Evolutionary conservation across 805 yeast species (phyloP).

Genomic region (Candida tallmaniae): DNA sequence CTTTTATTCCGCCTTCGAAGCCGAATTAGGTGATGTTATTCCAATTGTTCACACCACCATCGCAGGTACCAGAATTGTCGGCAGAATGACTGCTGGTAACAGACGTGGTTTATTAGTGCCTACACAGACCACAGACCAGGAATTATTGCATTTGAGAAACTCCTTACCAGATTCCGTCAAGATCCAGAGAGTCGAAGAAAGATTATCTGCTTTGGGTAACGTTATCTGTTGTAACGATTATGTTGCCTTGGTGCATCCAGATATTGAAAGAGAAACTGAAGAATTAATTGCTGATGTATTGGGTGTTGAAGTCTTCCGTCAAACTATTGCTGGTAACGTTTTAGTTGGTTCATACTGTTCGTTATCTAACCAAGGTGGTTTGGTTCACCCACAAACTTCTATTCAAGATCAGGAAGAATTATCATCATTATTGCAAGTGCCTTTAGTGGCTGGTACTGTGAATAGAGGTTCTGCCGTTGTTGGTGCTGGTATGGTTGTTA

Average conservation of each 20-base stretch:
- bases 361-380: conserved; percentile 94
- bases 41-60: conserved; percentile 97
- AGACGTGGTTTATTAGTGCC: conserved; percentile 97
- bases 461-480: conserved; percentile 97
- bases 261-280: conserved; percentile 98
- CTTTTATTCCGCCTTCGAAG: conserved; percentile 91
- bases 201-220: conserved; percentile 94
- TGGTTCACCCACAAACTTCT: conserved; percentile 96
- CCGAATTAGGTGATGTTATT: conserved; percentile 92
- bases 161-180: conserved; percentile 92
- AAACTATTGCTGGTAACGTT: conserved; percentile 97
- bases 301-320: conserved; percentile 99
- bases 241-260: conserved; percentile 98
- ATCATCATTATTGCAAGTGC: conserved; percentile 91
- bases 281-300: conserved; percentile 96
- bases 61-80: conserved; percentile 96
- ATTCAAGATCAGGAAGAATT: conserved; percentile 98
- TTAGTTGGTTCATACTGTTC: conserved; percentile 96
- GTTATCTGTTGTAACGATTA: conserved; percentile 98
- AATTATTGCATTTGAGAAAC: conserved; percentile 94
- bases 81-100: conserved; percentile 98
- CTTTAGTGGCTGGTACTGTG: conserved; percentile 97
- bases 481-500: conserved; percentile 98
- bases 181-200: conserved; percentile 97
- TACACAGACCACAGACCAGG: conserved; percentile 97